Conservation (phyloP, 2,329 filamentous ascomycete genomes). For the Falciphora oryzae region DNA sequence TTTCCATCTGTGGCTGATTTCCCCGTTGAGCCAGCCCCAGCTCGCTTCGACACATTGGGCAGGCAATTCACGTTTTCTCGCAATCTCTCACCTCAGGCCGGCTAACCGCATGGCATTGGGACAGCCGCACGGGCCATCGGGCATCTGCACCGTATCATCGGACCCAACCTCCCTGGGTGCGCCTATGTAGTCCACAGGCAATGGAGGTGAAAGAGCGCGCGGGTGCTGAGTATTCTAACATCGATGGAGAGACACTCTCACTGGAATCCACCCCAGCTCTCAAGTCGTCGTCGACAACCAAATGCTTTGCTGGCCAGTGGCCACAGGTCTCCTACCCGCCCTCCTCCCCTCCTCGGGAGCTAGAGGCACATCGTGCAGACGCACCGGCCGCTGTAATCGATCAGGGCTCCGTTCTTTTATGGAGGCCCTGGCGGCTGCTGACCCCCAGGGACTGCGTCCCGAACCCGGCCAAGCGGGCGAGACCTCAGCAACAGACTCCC, state of each 20-base stretch:
- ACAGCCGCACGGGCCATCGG: background rate
- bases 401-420: background rate
- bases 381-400: background rate
- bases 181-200: background rate
- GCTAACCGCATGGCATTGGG: background rate
- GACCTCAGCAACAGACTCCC: background rate
- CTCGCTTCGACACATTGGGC: background rate
- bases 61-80: background rate
- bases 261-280: too few species aligned
- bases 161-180: background rate
- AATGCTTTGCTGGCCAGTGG: too few species aligned
- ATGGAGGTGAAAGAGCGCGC: too few species aligned
- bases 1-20: background rate
- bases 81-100: background rate
- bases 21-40: background rate
- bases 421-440: background rate
- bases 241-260: background rate
- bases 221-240: too few species aligned
- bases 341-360: too few species aligned
- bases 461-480: background rate
- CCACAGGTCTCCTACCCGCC: too few species aligned
- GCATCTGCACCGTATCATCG: slow-evolving; percentile 1
- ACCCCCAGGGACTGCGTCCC: background rate
- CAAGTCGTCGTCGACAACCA: too few species aligned
- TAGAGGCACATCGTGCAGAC: background rate